A percentile compares a stretch with the other conserved stretches of the same genome.
These are phyloP conservation scores for Agapanthus africanus DNA, from an alignment of 106 monocot genomes.

Conservation along the genomic window DNA sequence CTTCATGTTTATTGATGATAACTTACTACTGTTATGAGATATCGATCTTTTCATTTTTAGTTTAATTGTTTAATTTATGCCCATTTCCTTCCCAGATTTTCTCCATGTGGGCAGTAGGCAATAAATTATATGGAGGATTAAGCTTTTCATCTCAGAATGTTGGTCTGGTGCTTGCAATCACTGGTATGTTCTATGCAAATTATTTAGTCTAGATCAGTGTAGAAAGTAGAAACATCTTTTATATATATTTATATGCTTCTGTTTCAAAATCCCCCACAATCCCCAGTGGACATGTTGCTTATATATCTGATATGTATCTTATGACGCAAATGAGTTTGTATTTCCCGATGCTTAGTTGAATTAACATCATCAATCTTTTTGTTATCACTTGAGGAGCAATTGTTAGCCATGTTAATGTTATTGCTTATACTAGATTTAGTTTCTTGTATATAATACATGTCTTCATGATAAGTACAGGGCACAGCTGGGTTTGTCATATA, in stretches of 20 bases:
- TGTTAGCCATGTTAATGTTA: neutral
- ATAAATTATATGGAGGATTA: constrained; percentile 44
- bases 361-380: neutral
- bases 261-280: neutral
- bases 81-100: constrained; percentile 33
- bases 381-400: neutral
- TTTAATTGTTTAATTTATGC: neutral
- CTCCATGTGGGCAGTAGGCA: constrained; percentile 59
- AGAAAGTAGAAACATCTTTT: neutral
- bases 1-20: neutral
- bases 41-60: neutral
- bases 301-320: neutral
- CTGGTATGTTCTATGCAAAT: constrained; percentile 28
- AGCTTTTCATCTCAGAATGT: constrained; percentile 46
- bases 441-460: neutral
- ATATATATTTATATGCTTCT: neutral
- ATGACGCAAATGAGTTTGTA: neutral
- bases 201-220: neutral
- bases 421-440: too few relatives aligned
- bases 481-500: neutral
- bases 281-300: neutral
- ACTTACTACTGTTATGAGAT: neutral
- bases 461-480: neutral
- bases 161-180: constrained; percentile 46
- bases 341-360: too few relatives aligned